phyloP scores from a whole-genome alignment of 208 protist species.

The Trypanosoma platydactyli region DNA sequence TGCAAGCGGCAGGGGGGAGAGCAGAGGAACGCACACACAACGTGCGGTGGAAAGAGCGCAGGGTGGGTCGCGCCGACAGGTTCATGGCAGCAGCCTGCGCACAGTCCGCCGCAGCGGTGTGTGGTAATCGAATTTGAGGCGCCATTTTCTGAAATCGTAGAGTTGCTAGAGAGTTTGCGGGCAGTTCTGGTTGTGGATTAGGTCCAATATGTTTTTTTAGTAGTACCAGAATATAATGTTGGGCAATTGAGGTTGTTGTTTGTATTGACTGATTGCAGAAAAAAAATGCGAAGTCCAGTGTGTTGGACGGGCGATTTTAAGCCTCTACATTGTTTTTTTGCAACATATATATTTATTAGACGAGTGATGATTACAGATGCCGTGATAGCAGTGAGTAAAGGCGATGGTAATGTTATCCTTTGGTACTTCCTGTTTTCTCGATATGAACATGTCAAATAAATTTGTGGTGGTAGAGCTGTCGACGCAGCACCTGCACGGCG shows the following conservation, averaged over 20 bases:
- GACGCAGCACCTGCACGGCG: constrained; percentile 22
- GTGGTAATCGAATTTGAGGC: constrained; percentile 80
- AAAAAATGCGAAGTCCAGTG: too few species aligned
- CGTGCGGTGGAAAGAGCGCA: too few species aligned
- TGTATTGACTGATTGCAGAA: too few species aligned
- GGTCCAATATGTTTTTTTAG: constrained; percentile 60
- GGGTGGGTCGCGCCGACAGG: too few species aligned
- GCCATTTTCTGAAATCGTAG: constrained; percentile 57
- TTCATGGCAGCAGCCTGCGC: constrained; percentile 73
- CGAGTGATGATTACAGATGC: constrained; percentile 44
- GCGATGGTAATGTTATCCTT: constrained; percentile 57
- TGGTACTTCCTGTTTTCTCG: constrained; percentile 77
- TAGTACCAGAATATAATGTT: too few species aligned
- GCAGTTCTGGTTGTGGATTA: constrained; percentile 67
- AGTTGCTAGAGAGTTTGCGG: constrained; percentile 62
- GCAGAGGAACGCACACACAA: too few species aligned
- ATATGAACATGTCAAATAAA: constrained; percentile 73
- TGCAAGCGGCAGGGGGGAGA: constrained; percentile 50
- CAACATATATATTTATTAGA: constrained; percentile 51
- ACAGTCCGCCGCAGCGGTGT: constrained; percentile 67
- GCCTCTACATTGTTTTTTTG: constrained; percentile 75
- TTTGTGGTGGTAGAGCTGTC: constrained; percentile 25
- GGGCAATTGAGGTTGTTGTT: too few species aligned
- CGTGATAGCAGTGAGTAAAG: constrained; percentile 63
- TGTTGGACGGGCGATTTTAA: too few species aligned